These are phyloP conservation scores for Berberis thunbergii DNA, from an alignment of 164 flowering plant genomes.

Conservation along the genomic window DNA sequence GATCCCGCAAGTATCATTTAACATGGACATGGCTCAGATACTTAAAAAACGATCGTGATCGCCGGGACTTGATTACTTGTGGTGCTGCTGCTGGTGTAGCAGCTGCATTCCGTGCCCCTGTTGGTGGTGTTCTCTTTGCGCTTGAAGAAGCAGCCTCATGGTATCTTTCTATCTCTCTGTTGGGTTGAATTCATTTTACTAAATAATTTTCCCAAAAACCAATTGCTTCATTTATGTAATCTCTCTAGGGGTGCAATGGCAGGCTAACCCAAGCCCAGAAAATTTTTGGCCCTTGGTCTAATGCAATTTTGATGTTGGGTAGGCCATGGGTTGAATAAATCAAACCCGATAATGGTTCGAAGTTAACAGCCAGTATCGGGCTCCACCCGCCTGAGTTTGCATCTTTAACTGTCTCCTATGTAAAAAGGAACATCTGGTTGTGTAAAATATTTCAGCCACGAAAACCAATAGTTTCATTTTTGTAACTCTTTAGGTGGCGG, in stretches of 20 bases:
- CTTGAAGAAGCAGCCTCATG: conserved; percentile 97
- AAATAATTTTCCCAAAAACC: not conserved
- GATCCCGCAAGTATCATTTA: conserved; percentile 71
- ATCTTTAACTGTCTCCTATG: not conserved
- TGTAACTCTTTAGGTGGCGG: conserved; percentile 63
- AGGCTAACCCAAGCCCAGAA: too few species aligned
- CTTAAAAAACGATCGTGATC: conserved; percentile 86
- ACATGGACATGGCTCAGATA: conserved; percentile 90
- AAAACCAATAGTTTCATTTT: not conserved
- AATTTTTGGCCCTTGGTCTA: too few species aligned
- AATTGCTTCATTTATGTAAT: not conserved
- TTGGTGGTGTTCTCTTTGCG: conserved; percentile 91
- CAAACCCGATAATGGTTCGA: too few species aligned
- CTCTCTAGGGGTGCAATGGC: conserved; percentile 82
- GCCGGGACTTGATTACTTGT: conserved; percentile 87
- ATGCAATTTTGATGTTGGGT: too few species aligned
- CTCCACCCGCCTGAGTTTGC: too few species aligned
- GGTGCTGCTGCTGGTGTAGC: conserved; percentile 99
- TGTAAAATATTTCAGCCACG: not conserved
- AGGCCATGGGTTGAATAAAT: too few species aligned
- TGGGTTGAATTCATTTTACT: not conserved
- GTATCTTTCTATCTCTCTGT: conserved; percentile 23
- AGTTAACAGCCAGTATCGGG: too few species aligned
- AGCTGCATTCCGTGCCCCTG: conserved; percentile 95
- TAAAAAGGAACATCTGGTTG: not conserved